Evolutionary conservation across 2,329 filamentous ascomycete genomes (phyloP).

Genomic region (Metarhizium album): DNA sequence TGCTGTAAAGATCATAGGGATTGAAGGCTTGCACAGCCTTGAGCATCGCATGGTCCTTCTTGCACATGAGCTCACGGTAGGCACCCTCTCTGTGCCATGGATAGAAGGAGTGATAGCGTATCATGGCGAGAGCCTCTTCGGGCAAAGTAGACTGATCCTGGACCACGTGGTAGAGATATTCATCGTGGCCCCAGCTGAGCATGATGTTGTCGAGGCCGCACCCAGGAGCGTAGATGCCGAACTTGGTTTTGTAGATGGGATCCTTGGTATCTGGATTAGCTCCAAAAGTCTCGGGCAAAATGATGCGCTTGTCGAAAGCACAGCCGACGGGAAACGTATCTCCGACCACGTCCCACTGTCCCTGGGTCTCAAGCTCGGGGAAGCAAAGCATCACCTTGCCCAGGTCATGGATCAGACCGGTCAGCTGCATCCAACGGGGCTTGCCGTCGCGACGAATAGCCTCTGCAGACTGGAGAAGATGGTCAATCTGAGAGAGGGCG

Average conservation of each 20-base stretch:
- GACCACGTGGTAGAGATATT: conserved; percentile 78
- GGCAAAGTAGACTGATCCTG: conserved; percentile 74
- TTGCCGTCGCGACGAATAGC: conserved; percentile 79
- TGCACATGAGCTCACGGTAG: conserved; percentile 73
- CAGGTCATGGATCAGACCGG: conserved; percentile 67
- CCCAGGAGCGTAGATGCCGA: conserved; percentile 69
- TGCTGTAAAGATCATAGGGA: conserved; percentile 85
- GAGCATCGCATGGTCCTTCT: conserved; percentile 70
- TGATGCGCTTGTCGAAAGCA: conserved; percentile 63
- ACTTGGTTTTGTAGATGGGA: conserved; percentile 61
- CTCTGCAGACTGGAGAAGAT: conserved; percentile 79
- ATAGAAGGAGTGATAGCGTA: conserved; percentile 88
- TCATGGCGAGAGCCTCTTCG: conserved; percentile 79
- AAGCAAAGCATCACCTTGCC: conserved; percentile 75
- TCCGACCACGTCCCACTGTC: conserved; percentile 90
- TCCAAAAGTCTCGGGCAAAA: conserved; percentile 69
- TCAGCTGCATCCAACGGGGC: conserved; percentile 73
- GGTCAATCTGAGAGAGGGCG: conserved; percentile 76
- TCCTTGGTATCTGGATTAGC: conserved; percentile 65
- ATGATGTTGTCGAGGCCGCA: conserved; percentile 83
- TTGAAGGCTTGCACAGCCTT: conserved; percentile 79
- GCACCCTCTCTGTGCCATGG: conserved; percentile 79
- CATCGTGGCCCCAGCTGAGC: conserved; percentile 84
- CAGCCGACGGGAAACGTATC: conserved; percentile 76
- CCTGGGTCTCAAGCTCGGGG: conserved; percentile 51